phyloP scores from a whole-genome alignment of 2,329 filamentous ascomycete genomes.

The Colletotrichum nymphaeae region DNA sequence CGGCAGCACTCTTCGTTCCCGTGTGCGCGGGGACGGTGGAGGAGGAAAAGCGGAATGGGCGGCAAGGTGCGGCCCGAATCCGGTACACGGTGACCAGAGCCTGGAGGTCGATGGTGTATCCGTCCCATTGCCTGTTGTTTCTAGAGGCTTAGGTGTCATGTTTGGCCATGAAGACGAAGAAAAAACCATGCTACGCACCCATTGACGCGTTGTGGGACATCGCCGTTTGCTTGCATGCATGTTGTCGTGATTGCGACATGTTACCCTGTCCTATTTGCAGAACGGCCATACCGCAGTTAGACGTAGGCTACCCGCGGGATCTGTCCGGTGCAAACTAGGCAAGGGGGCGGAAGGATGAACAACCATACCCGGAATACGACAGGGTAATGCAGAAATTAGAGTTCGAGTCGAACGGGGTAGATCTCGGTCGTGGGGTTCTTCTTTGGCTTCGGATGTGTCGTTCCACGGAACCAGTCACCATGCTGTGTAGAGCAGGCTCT shows the following conservation, averaged over 20 bases:
- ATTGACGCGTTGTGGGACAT: not conserved
- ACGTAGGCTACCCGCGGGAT: slow-evolving; percentile 4
- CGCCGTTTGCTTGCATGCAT: not conserved
- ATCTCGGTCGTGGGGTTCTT: slow-evolving; percentile 10
- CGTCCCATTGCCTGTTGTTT: not conserved
- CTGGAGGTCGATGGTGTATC: too few relatives aligned
- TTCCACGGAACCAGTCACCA: not conserved
- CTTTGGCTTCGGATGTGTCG: not conserved
- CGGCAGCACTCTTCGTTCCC: not conserved
- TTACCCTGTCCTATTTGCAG: slow-evolving; percentile 13
- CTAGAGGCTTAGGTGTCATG: not conserved
- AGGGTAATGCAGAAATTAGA: not conserved
- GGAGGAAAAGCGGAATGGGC: not conserved
- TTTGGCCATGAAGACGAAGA: not conserved
- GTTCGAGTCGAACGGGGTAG: slow-evolving; percentile 12
- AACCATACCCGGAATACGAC: slow-evolving; percentile 20
- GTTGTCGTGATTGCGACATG: not conserved
- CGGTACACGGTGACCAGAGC: not conserved
- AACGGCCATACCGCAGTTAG: not conserved
- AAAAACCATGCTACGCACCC: not conserved
- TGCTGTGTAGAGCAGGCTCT: not conserved
- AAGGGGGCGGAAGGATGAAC: slow-evolving; percentile 27
- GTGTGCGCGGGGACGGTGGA: not conserved
- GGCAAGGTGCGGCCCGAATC: not conserved
- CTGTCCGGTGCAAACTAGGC: slow-evolving; percentile 5